These are phyloP conservation scores for Rhizopogon salebrosus DNA, from an alignment of 768 basidiomycete species.

Conservation along the genomic window DNA sequence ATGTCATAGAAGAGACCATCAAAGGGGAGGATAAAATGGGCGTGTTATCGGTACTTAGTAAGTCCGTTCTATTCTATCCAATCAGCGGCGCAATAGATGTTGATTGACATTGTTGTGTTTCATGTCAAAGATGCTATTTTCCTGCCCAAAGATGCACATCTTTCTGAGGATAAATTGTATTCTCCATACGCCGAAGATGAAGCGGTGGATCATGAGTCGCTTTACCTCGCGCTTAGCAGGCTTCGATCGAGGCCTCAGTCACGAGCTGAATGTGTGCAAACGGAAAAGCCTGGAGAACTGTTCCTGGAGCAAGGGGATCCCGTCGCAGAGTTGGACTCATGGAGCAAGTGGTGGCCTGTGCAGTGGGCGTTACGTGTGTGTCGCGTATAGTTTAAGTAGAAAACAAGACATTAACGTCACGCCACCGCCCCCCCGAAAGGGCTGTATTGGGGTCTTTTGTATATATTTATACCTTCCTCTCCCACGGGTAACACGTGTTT, in stretches of 20 bases:
- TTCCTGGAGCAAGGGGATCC: background rate
- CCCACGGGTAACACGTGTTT: slow-evolving; percentile 29
- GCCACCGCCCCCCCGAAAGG: slow-evolving; percentile 5
- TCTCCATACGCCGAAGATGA: slow-evolving; percentile 32
- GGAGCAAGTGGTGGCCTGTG: background rate
- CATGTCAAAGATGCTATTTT: slow-evolving; percentile 7
- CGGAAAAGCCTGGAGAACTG: slow-evolving; percentile 2
- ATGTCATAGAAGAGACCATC: slow-evolving; percentile 33
- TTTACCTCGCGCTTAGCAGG: slow-evolving; percentile 28
- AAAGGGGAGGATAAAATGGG: slow-evolving; percentile 46
- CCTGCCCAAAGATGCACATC: background rate
- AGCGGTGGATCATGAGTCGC: slow-evolving; percentile 32
- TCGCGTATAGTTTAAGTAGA: background rate
- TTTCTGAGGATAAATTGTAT: slow-evolving; percentile 20
- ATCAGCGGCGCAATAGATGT: slow-evolving; percentile 6
- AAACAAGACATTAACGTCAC: background rate
- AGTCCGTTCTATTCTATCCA: slow-evolving; percentile 14
- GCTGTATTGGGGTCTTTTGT: background rate
- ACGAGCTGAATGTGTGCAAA: slow-evolving; percentile 9
- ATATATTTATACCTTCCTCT: slow-evolving; percentile 17
- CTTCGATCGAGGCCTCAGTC: slow-evolving; percentile 24
- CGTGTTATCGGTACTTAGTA: slow-evolving; percentile 37
- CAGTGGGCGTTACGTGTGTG: slow-evolving; percentile 1
- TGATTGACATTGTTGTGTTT: background rate
- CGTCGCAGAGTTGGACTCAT: background rate